Percentiles rank a stretch among this genome's conserved stretches.
These are phyloP conservation scores for Solanum peruvianum DNA, from an alignment of 257 asterid species.

Conservation along the genomic window DNA sequence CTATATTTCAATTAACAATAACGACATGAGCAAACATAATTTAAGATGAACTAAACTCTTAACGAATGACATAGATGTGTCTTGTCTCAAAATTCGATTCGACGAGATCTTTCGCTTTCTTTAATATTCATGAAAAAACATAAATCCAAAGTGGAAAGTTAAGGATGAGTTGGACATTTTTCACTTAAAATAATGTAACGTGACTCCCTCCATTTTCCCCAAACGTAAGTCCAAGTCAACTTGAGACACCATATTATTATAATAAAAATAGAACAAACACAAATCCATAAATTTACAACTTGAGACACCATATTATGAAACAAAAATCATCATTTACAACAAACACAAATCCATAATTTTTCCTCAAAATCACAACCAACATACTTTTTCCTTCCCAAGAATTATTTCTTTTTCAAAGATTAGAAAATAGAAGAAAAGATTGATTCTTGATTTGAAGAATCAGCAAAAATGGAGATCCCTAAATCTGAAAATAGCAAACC, in stretches of 20 bases:
- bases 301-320: background rate
- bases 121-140: no score
- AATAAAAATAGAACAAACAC: background rate
- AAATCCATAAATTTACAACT: background rate
- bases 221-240: background rate
- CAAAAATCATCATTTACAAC: background rate
- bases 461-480: background rate
- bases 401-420: no score
- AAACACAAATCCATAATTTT: background rate
- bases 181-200: background rate
- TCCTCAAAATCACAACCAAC: background rate
- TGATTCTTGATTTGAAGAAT: background rate
- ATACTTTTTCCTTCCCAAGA: background rate
- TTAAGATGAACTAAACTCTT: no score
- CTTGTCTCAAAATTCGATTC: no score
- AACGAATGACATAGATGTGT: no score
- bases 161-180: background rate
- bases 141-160: background rate
- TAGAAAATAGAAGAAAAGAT: background rate
- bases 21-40: no score
- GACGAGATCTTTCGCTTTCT: no score
- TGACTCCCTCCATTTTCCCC: background rate
- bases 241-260: background rate
- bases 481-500: background rate
- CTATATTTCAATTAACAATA: no score